Percentiles rank a stretch among this genome's conserved stretches.
These are phyloP conservation scores for Vanrija sp. DNA, from an alignment of 1,284 basidiomycete genomes.

Conservation along the genomic window DNA sequence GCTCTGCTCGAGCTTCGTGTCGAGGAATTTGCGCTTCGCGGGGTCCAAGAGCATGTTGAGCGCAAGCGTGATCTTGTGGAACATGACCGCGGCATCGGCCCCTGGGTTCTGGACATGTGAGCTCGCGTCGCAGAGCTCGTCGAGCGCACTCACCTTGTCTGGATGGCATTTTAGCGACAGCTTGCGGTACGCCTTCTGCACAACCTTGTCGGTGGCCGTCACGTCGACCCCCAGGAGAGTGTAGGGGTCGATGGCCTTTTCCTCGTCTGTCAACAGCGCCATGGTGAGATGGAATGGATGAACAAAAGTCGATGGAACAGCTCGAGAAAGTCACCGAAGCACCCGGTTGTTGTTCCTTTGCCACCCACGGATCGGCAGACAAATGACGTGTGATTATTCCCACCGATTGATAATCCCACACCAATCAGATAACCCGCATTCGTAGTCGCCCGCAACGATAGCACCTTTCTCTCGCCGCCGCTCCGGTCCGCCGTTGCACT, in stretches of 20 bases:
- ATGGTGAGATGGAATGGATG: neutral
- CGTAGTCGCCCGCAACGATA: neutral
- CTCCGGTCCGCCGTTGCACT: neutral
- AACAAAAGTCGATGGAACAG: neutral
- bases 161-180: slow-evolving; percentile 83
- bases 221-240: slow-evolving; percentile 63
- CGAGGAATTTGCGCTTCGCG: slow-evolving; percentile 72
- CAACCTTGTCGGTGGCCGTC: slow-evolving; percentile 74
- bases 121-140: neutral
- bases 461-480: neutral
- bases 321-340: no score
- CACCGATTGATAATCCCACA: no score
- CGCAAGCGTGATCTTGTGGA: slow-evolving; percentile 80
- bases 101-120: slow-evolving; percentile 15
- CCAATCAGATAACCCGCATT: no score
- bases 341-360: neutral
- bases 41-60: slow-evolving; percentile 82
- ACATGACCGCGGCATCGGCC: slow-evolving; percentile 62
- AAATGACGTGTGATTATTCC: neutral
- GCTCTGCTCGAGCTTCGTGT: slow-evolving; percentile 70
- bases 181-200: slow-evolving; percentile 76
- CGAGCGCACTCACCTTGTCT: slow-evolving; percentile 61
- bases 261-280: slow-evolving; percentile 45
- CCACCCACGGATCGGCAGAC: neutral
- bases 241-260: slow-evolving; percentile 62